Conservation (phyloP, 805 yeast species). For the Zygosaccharomyces pseudorouxii region DNA sequence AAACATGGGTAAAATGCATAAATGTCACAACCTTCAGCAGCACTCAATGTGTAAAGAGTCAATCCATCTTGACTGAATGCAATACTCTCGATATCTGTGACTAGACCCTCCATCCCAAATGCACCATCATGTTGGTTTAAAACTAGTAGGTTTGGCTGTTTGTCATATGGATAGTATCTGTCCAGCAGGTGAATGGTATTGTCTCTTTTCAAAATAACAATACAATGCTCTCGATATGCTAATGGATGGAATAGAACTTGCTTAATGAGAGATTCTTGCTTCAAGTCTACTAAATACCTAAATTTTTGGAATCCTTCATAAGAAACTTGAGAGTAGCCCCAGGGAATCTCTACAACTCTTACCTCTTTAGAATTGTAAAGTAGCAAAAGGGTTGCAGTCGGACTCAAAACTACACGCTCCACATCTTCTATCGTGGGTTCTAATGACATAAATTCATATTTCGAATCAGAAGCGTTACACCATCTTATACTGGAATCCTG, state of each 20-base stretch:
- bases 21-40: conserved; percentile 51
- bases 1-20: conserved; percentile 61
- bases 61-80: conserved; percentile 40
- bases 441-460: conserved; percentile 16
- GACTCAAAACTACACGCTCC: conserved; percentile 14
- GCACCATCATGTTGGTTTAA: conserved; percentile 12
- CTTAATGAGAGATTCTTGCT: conserved; percentile 26
- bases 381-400: conserved; percentile 22
- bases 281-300: neutral
- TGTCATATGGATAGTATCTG: conserved; percentile 7
- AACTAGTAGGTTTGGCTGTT: conserved; percentile 3
- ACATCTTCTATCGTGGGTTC: conserved; percentile 9
- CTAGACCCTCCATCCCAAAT: conserved; percentile 22
- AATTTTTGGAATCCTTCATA: conserved; percentile 11
- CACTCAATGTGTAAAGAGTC: conserved; percentile 46
- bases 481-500: conserved; percentile 22
- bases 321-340: conserved; percentile 19
- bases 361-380: conserved; percentile 16
- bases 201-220: conserved; percentile 26
- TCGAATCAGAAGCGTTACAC: conserved; percentile 13
- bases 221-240: conserved; percentile 19
- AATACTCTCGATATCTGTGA: conserved; percentile 22
- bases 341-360: conserved; percentile 27
- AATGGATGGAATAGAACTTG: conserved; percentile 45
- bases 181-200: conserved; percentile 27